Evolutionary conservation across 2,329 filamentous ascomycete genomes (phyloP).

Genomic region (Cladophialophora bantiana): DNA sequence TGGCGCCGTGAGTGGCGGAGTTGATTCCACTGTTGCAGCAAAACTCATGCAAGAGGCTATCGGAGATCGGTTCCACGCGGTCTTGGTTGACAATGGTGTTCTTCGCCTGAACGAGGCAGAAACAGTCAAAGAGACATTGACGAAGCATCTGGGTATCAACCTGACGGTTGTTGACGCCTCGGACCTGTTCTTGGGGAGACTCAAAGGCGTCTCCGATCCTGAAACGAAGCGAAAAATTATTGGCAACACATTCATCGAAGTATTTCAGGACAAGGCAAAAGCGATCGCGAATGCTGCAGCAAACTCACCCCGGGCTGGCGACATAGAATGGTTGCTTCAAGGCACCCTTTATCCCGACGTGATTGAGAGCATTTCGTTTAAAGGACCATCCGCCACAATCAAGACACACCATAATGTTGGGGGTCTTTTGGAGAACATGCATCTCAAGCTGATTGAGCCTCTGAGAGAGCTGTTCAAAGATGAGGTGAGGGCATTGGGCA

Average conservation of each 20-base stretch:
- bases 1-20: slow-evolving; percentile 80
- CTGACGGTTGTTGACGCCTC: slow-evolving; percentile 83
- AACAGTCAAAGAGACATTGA: slow-evolving; percentile 79
- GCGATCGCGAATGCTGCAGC: slow-evolving; percentile 75
- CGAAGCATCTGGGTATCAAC: slow-evolving; percentile 84
- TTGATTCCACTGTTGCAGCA: slow-evolving; percentile 87
- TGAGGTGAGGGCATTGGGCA: slow-evolving; percentile 75
- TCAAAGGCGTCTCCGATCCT: slow-evolving; percentile 78
- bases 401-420: slow-evolving; percentile 78
- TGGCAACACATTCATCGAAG: slow-evolving; percentile 77
- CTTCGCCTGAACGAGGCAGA: slow-evolving; percentile 86
- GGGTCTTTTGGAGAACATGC: slow-evolving; percentile 68
- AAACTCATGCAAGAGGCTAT: slow-evolving; percentile 88
- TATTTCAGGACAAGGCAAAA: slow-evolving; percentile 81
- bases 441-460: slow-evolving; percentile 70
- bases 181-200: slow-evolving; percentile 75
- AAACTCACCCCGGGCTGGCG: slow-evolving; percentile 71
- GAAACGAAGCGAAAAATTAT: slow-evolving; percentile 94
- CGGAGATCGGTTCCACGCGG: slow-evolving; percentile 80
- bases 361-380: slow-evolving; percentile 75
- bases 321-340: slow-evolving; percentile 86
- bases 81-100: slow-evolving; percentile 84
- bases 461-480: slow-evolving; percentile 84
- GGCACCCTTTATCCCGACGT: slow-evolving; percentile 82
- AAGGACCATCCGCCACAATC: slow-evolving; percentile 73